Conservation (phyloP, 2,329 filamentous ascomycete species). For the Pseudovirgaria hyperparasitica region DNA sequence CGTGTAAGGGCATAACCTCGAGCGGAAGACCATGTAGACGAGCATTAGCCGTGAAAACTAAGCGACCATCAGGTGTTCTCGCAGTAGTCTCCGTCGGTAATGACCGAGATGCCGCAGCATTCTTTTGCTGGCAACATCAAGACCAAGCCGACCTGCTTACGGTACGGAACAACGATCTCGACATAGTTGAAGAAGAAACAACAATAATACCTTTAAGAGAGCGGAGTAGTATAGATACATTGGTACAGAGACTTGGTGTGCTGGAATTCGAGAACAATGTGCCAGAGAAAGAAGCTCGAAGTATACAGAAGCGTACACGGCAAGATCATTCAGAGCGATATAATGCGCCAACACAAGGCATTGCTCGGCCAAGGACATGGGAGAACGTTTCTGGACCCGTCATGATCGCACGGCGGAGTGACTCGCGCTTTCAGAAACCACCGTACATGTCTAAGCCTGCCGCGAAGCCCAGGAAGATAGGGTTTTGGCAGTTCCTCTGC, state of each 20-base stretch:
- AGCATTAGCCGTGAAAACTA: constrained; percentile 39
- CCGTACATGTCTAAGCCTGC: constrained; percentile 9
- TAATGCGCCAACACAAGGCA: constrained; percentile 10
- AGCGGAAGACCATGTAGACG: constrained; percentile 75
- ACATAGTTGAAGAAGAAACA: constrained; percentile 16
- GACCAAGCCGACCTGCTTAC: constrained; percentile 53
- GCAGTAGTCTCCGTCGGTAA: constrained; percentile 25
- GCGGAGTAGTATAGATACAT: constrained; percentile 72
- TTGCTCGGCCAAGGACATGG: constrained; percentile 31
- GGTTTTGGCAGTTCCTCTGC: constrained; percentile 31
- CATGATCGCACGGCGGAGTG: constrained; percentile 28
- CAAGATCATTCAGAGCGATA: constrained; percentile 6
- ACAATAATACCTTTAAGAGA: constrained; percentile 46
- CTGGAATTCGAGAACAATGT: constrained; percentile 45
- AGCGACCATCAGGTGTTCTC: constrained; percentile 25
- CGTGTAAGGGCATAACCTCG: constrained; percentile 77
- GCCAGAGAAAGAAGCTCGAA: constrained; percentile 17
- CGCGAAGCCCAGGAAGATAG: constrained; percentile 12
- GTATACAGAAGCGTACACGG: constrained; percentile 12
- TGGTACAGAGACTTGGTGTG: constrained; percentile 67
- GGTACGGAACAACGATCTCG: constrained; percentile 11
- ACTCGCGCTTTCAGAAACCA: constrained; percentile 17
- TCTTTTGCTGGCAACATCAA: constrained; percentile 93
- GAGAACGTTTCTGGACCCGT: constrained; percentile 31
- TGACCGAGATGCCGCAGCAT: constrained; percentile 36